Base-by-base conservation (phyloP, 2,329 filamentous ascomycete species). In the Trichoderma koningiopsis region DNA sequence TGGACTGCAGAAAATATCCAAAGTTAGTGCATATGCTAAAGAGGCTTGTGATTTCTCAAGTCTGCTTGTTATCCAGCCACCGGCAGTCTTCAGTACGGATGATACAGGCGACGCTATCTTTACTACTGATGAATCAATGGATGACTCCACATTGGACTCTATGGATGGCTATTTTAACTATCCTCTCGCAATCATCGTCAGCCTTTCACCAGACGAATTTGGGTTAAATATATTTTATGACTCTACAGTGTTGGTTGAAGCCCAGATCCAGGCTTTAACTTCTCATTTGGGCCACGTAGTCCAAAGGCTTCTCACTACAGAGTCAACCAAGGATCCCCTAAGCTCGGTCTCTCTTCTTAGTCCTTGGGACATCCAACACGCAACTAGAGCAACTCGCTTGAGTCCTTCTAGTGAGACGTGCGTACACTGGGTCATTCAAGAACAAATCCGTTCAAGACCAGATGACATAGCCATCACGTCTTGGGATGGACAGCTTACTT, bases 1-100 rank as follows among this genome's bases (percentile, higher is more conserved):
- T 13, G 74, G 74, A 10, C 66, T 76, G 5, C 74, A 74, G 13
- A 70, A 72, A 43, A 74, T 75, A 19, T 55, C 63, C 19, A 71
- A 70, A 43, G 22, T 73, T 10, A 72, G 64, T 53, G 29, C 64
- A 7, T 66, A 59, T 11, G 68, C 70, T 5, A 68, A 67, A 29
- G 66, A 67, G 7, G 71, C 59, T 13, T 72, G 72, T 37, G 70
- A 73, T 1, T 74, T 75, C 49, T 70, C 64, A 29, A 74, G 68
- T 52, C 49, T 73, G 4, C 60, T 75, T 5, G 72, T 74, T 22
- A 55, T 71, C 10, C 70, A 71, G 29, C 70, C 70, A 6, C 52
- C 58, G 6, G 22, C 40, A 55, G 43, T 55, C 19, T 24, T n/a
- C 10, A 22, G 43, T 31, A 27, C 4, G 2, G 58, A 53, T 7